Evolutionary conservation across 345 rosid genomes (phyloP), one percentile per base, ranked within the genome.

Genomic region (Geranium rotundifolium): DNA sequence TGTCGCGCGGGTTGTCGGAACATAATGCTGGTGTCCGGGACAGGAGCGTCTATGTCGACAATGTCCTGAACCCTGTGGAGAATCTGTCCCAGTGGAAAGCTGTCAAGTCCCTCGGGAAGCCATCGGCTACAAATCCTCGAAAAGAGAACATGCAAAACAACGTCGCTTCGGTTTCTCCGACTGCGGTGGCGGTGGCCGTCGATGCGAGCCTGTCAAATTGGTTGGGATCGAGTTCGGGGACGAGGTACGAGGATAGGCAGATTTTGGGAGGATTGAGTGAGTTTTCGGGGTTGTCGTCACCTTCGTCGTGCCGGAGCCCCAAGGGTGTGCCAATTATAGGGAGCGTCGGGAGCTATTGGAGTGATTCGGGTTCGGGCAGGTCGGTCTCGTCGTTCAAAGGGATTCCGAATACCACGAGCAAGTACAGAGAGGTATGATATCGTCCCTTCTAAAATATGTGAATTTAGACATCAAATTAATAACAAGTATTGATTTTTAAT

Each of bases 201-300:
- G 90, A 90, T 68, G 85, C 97, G 62, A 93, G 99, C 79, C 93
- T 93, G 71, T 90, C 97, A 4, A 90, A 80, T 20, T 93, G 99
- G 99, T 61, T 93, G 76, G 82, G 82, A 67, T 87, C 91, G 55
- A 82, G 61, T 67, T 69, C 84, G 13, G 67, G 63, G 20, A 64
- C 41, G 67, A 82, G 82, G 75, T 82, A 67, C 20, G 95, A 90
- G 10, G 97, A 93, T 60, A 77, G 95, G 58, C 99, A 96, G 16
- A 79, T 93, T 63, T 76, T 90, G 64, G 95, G 99, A 4, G 41
- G 7, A 0, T 34, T 34, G 41, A 34, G 7, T 4, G 41, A 34
- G 41, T 4, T 34, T 8, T 4, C 7, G 41, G 7, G 10, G 41
- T 34, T 34, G 6, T 34, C 41, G 10, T 5, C 41, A 4, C 41